Percentiles rank a stretch among this genome's conserved stretches.
Conservation (phyloP, 1,139 yeast genomes). For the Saccharomyces pastorianus region DNA sequence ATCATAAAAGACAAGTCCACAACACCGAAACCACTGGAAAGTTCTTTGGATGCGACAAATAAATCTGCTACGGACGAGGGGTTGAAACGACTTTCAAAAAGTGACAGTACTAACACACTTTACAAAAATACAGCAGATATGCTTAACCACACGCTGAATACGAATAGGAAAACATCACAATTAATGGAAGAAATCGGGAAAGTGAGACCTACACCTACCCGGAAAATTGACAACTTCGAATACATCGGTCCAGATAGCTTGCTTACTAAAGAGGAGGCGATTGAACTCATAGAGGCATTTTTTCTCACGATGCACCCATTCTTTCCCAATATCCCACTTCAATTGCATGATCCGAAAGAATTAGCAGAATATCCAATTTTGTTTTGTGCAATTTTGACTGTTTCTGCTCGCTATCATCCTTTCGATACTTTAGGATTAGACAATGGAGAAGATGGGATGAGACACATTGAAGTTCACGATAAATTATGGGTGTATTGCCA, state of each 20-base stretch:
- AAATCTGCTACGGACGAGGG: constrained; percentile 44
- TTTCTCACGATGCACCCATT: constrained; percentile 80
- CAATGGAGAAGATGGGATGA: constrained; percentile 20
- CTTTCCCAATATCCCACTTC: constrained; percentile 77
- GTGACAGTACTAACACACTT: background rate
- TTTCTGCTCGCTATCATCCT: constrained; percentile 66
- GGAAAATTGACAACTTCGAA: constrained; percentile 33
- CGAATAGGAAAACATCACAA: constrained; percentile 33
- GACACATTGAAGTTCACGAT: constrained; percentile 62
- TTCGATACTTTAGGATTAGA: constrained; percentile 36
- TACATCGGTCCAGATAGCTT: constrained; percentile 59
- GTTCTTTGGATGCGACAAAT: constrained; percentile 21
- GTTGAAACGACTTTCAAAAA: background rate
- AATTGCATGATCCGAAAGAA: constrained; percentile 56
- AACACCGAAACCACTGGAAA: background rate
- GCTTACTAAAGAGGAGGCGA: constrained; percentile 61
- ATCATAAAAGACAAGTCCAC: constrained; percentile 47
- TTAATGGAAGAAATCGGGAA: constrained; percentile 42
- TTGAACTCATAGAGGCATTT: constrained; percentile 52
- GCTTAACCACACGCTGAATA: constrained; percentile 16
- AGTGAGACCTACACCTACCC: constrained; percentile 39
- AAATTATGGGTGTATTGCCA: constrained; percentile 80
- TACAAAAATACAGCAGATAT: constrained; percentile 16
- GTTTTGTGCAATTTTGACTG: constrained; percentile 70
- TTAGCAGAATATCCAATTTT: constrained; percentile 74